Evolutionary conservation across 805 yeast species (phyloP), one percentile per base, ranked within the genome.

Genomic region (Candida methanosorbosa): DNA sequence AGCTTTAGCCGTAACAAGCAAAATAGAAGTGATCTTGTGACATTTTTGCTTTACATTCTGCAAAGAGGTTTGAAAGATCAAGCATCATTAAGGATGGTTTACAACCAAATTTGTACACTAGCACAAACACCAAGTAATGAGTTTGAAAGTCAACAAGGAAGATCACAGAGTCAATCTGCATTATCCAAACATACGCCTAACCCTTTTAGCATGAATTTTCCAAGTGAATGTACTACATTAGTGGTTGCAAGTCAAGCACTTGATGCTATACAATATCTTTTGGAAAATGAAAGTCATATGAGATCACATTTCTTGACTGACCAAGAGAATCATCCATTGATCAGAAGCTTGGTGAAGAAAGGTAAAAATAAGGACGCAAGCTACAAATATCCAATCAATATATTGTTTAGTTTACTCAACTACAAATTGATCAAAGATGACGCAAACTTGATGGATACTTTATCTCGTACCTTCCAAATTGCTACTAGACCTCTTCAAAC

Each of bases 241-340:
- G 63, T 72, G 9, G 81, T 86, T 17, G 88, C 88, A 1, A 78
- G 75, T 31, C 95, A 86, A 48, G 70, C 80, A 4, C 64, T 88
- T 30, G 94, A 84, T 40, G 78, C 82, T 1, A 59, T 87, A 14
- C 84, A 81, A 42, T 76, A 70, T 45, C 61, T 87, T 32, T 64
- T 87, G 33, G 85, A 81, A 37, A 64, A 74, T 23, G 82, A 78
- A 42, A 64, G 69, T 9, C 82, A 78, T 39, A 63, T 83, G 51
- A 69, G 92, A 41, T 75, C 76, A 48, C 86, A 77, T 48, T 79
- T 88, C 54, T 60, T 88, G 39, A 75, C 81, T 5, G 95, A 85
- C 43, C 95, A 85, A 50, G 87, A 79, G 19, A 59, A 68, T 26
- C 62, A 63, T 35, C 54, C 61, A n/a, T 61, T 62, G 29, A 42